Evolutionary conservation across 768 basidiomycete genomes (phyloP).

Genomic region (Baorangia bicolor): DNA sequence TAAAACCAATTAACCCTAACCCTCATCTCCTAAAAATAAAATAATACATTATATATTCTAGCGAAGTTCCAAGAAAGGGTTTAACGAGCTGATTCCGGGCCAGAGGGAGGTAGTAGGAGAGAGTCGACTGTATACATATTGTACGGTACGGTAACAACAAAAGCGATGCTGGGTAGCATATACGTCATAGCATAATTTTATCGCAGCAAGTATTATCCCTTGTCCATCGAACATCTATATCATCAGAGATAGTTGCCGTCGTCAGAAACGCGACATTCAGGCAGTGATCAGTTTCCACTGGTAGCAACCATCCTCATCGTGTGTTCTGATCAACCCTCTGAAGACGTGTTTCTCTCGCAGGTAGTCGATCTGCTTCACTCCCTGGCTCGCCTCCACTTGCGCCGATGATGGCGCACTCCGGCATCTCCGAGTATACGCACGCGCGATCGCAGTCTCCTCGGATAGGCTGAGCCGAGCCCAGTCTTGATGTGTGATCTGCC

Average conservation of each 20-base stretch:
- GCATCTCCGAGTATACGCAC: slow-evolving; percentile 38
- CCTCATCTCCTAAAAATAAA: no score
- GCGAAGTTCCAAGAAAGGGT: no score
- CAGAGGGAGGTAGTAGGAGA: no score
- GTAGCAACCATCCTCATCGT: slow-evolving; percentile 30
- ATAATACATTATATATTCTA: no score
- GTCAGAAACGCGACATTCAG: background rate
- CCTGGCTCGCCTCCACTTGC: slow-evolving; percentile 34
- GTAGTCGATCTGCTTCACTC: slow-evolving; percentile 43
- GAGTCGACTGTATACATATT: no score
- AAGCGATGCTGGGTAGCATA: background rate
- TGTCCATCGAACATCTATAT: background rate
- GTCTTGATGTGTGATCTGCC: slow-evolving; percentile 37
- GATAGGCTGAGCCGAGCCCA: slow-evolving; percentile 31
- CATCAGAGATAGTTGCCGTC: background rate
- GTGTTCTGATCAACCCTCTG: slow-evolving; percentile 35
- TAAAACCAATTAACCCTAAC: no score
- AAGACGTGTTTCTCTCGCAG: slow-evolving; percentile 35
- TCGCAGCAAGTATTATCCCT: background rate
- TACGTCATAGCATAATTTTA: background rate
- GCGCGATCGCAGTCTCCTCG: slow-evolving; percentile 33
- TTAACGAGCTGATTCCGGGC: no score
- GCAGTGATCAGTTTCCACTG: slow-evolving; percentile 32
- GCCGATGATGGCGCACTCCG: slow-evolving; percentile 30
- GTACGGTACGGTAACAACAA: background rate